Percentiles rank a stretch among this genome's conserved stretches.
Conservation (phyloP, 2,329 filamentous ascomycete genomes). For the Exophiala phaeomuriformis region DNA sequence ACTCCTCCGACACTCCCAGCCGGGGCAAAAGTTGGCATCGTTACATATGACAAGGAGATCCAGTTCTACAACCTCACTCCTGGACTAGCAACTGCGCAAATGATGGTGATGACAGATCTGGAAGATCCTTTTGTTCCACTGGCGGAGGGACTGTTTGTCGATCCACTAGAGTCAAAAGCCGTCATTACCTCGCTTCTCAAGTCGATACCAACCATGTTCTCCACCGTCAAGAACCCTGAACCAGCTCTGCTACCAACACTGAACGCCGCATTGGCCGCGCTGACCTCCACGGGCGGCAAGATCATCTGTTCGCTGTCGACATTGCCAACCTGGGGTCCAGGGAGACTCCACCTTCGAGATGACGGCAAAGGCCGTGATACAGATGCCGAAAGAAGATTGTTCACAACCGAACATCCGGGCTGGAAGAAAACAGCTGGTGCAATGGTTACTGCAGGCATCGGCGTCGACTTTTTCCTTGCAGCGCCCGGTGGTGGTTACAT, state of each 20-base stretch:
- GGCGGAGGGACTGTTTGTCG: slow-evolving; percentile 86
- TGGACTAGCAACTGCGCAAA: slow-evolving; percentile 77
- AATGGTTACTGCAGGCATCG: slow-evolving; percentile 79
- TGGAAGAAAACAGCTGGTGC: slow-evolving; percentile 83
- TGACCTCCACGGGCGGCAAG: slow-evolving; percentile 84
- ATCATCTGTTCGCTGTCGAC: slow-evolving; percentile 79
- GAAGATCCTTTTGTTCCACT: slow-evolving; percentile 94
- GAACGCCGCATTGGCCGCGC: slow-evolving; percentile 72
- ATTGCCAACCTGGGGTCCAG: slow-evolving; percentile 88
- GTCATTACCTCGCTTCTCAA: slow-evolving; percentile 84
- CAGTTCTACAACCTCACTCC: slow-evolving; percentile 96
- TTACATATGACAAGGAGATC: slow-evolving; percentile 93
- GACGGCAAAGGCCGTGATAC: slow-evolving; percentile 78
- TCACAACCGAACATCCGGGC: slow-evolving; percentile 78
- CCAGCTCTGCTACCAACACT: slow-evolving; percentile 78
- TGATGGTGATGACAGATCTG: slow-evolving; percentile 97
- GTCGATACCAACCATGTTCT: slow-evolving; percentile 77
- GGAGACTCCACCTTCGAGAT: slow-evolving; percentile 75
- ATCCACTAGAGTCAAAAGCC: slow-evolving; percentile 78
- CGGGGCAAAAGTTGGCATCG: slow-evolving; percentile 83
- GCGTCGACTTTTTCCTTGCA: slow-evolving; percentile 89
- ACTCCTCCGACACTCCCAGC: slow-evolving; percentile 55
- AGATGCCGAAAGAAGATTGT: slow-evolving; percentile 85
- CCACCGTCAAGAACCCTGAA: slow-evolving; percentile 80
- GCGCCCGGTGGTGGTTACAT: slow-evolving; percentile 85